These are phyloP conservation scores for Amanita pallidorosea DNA, from an alignment of 768 basidiomycete genomes.

Conservation along the genomic window DNA sequence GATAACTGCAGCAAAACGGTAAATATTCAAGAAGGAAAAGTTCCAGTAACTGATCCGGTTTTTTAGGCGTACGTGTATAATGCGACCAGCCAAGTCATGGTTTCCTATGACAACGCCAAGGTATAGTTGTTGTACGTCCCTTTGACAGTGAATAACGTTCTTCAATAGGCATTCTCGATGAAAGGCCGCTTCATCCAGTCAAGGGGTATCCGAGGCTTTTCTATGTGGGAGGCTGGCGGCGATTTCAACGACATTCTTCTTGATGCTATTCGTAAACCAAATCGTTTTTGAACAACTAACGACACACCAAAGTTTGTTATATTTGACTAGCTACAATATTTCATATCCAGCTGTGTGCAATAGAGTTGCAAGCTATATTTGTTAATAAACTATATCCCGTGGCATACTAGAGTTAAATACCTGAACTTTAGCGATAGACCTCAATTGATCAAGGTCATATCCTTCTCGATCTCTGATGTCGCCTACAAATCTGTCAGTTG, in stretches of 20 bases:
- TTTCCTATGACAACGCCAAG: conserved; percentile 36
- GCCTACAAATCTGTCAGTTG: conserved; percentile 25
- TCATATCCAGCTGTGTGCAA: conserved; percentile 62
- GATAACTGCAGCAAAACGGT: conserved; percentile 71
- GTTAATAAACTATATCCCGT: not conserved
- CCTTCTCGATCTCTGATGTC: conserved; percentile 73
- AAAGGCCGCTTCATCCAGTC: conserved; percentile 51
- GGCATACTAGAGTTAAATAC: conserved; percentile 20
- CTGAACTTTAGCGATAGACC: conserved; percentile 81
- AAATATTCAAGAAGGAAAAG: not conserved
- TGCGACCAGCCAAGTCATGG: conserved; percentile 29
- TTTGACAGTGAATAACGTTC: not conserved
- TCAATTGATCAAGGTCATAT: conserved; percentile 77
- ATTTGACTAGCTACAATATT: conserved; percentile 9
- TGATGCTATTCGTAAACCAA: conserved; percentile 26
- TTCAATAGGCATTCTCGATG: conserved; percentile 26
- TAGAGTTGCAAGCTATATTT: conserved; percentile 52
- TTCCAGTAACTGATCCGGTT: not conserved
- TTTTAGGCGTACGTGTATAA: conserved; percentile 36
- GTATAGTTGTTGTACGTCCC: conserved; percentile 12
- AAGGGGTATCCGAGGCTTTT: conserved; percentile 46
- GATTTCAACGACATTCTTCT: conserved; percentile 41
- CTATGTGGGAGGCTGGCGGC: conserved; percentile 66
- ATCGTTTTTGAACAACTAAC: conserved; percentile 12
- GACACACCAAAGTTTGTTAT: not conserved